phyloP scores from a whole-genome alignment of 257 asterid species.

The Nemophila menziesii region DNA sequence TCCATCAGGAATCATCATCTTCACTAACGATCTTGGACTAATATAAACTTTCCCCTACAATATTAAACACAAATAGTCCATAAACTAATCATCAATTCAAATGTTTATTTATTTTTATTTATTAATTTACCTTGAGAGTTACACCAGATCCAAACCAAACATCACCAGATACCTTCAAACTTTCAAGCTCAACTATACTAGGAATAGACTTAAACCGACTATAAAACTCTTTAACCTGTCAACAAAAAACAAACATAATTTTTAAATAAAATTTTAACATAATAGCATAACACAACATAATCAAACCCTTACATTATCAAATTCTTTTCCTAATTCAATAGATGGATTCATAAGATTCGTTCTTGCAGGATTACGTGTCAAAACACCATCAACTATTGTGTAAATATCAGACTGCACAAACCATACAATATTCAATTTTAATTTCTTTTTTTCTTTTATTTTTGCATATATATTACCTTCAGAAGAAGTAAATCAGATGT shows the following conservation, averaged over 20 bases:
- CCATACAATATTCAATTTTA: conserved; percentile 6
- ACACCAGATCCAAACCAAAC: conserved; percentile 73
- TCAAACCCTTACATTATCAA: conserved; percentile 39
- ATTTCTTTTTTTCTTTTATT: too few species aligned
- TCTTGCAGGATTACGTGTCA: conserved; percentile 55
- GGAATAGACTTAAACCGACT: conserved; percentile 77
- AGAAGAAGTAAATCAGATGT: conserved; percentile 73
- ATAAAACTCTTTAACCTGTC: conserved; percentile 51
- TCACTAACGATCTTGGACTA: conserved; percentile 36
- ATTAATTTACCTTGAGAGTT: conserved; percentile 56
- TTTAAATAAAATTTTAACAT: conserved; percentile 6
- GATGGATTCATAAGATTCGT: conserved; percentile 57
- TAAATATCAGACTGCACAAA: conserved; percentile 68
- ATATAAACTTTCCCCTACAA: conserved; percentile 63
- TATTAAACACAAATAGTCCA: conserved; percentile 5
- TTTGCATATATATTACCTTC: conserved; percentile 38
- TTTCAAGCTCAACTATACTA: conserved; percentile 62
- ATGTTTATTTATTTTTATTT: too few species aligned
- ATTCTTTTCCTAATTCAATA: conserved; percentile 63
- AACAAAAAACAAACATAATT: conserved; percentile 9
- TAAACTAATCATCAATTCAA: not conserved
- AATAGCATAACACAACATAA: conserved; percentile 1
- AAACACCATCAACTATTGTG: conserved; percentile 43
- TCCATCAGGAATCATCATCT: conserved; percentile 55
- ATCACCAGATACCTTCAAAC: conserved; percentile 75